phyloP scores from a whole-genome alignment of 805 yeast species.

The Candida argentea region DNA sequence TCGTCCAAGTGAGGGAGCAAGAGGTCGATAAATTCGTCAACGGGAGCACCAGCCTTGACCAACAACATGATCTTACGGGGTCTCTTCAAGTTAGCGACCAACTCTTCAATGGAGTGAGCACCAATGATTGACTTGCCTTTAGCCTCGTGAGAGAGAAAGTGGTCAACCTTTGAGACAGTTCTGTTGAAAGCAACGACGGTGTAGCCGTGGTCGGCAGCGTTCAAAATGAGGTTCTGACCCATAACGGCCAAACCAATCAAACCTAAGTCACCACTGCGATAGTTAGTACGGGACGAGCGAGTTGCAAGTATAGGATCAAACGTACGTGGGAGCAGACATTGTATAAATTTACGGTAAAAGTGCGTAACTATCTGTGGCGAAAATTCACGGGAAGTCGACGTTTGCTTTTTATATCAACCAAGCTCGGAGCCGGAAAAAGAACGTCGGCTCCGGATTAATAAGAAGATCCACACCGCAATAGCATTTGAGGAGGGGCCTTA shows the following conservation, averaged over 20 bases:
- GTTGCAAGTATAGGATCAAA: conserved; percentile 8
- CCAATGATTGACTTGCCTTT: conserved; percentile 95
- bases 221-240: conserved; percentile 97
- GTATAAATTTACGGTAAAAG: background rate
- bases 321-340: conserved; percentile 36
- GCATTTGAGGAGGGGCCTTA: no score
- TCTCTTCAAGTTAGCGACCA: conserved; percentile 80
- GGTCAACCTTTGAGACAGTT: conserved; percentile 92
- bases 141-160: conserved; percentile 88
- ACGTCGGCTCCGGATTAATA: no score
- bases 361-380: no score
- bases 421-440: no score
- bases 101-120: conserved; percentile 86
- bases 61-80: conserved; percentile 92
- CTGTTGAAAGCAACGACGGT: conserved; percentile 98
- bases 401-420: no score
- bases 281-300: no score
- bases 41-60: conserved; percentile 96
- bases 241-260: conserved; percentile 99
- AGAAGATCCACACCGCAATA: no score
- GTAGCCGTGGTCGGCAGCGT: conserved; percentile 98
- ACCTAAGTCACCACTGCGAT: conserved; percentile 92
- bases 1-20: conserved; percentile 84
- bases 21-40: conserved; percentile 82
- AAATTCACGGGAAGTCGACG: no score